A percentile compares a stretch with the other conserved stretches of the same genome.
phyloP scores from a whole-genome alignment of 805 yeast species.

The Ogataea nonfermentans region DNA sequence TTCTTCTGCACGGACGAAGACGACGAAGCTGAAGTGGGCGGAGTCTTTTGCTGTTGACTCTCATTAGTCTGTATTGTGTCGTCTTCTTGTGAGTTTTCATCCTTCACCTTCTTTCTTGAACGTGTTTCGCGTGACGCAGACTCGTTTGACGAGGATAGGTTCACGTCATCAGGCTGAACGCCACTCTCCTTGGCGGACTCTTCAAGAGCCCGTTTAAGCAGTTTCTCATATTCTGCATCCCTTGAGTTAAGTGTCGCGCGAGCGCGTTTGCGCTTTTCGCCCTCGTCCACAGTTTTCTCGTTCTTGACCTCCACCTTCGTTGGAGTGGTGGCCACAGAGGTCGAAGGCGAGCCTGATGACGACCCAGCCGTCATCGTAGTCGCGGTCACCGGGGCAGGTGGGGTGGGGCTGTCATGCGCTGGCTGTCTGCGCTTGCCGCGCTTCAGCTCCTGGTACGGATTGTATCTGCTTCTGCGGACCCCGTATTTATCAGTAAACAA shows the following conservation, averaged over 20 bases:
- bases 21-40: constrained; percentile 22
- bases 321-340: constrained; percentile 9
- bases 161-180: constrained; percentile 36
- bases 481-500: constrained; percentile 45
- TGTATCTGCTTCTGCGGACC: constrained; percentile 48
- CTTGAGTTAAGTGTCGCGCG: constrained; percentile 26
- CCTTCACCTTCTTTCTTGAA: constrained; percentile 25
- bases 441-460: constrained; percentile 38
- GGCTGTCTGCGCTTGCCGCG: constrained; percentile 29
- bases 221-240: constrained; percentile 36
- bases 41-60: constrained; percentile 18
- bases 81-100: constrained; percentile 21
- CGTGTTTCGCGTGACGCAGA: constrained; percentile 28
- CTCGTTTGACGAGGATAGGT: constrained; percentile 33
- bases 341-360: constrained; percentile 8
- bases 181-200: constrained; percentile 56
- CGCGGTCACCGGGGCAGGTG: constrained; percentile 12
- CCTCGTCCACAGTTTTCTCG: constrained; percentile 17
- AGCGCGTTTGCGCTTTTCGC: constrained; percentile 26
- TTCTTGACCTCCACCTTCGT: constrained; percentile 16
- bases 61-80: constrained; percentile 13
- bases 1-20: constrained; percentile 20
- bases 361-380: constrained; percentile 10
- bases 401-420: constrained; percentile 15
- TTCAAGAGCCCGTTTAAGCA: constrained; percentile 46